phyloP scores from a whole-genome alignment of 306 rosid genomes.

The Vigna unguiculata region DNA sequence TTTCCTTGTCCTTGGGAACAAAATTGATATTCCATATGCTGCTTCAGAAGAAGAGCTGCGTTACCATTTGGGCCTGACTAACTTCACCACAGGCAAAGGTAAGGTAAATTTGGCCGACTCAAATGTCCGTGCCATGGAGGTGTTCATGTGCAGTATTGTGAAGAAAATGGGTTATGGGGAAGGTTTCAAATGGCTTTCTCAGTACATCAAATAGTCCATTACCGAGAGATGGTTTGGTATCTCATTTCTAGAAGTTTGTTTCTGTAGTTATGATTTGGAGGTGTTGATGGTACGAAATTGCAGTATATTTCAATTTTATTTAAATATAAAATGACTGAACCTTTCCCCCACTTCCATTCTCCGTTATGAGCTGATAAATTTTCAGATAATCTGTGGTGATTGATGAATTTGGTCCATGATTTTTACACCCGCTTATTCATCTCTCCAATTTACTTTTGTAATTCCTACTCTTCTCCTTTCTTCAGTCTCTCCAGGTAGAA shows the following conservation, averaged over 20 bases:
- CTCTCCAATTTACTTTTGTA: background rate
- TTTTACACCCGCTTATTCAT: background rate
- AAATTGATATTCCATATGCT: slow-evolving; percentile 84
- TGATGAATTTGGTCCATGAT: background rate
- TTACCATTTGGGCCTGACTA: slow-evolving; percentile 70
- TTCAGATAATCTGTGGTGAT: slow-evolving; percentile 36
- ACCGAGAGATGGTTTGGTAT: slow-evolving; percentile 46
- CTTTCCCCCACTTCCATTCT: background rate
- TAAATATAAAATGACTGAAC: slow-evolving; percentile 25
- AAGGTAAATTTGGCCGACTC: slow-evolving; percentile 76
- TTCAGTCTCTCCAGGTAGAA: no score
- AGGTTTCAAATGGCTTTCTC: slow-evolving; percentile 93
- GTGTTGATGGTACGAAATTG: slow-evolving; percentile 44
- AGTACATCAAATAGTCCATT: slow-evolving; percentile 71
- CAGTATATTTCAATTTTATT: slow-evolving; percentile 44
- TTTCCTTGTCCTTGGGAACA: slow-evolving; percentile 85
- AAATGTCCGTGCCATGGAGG: slow-evolving; percentile 82
- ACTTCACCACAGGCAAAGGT: slow-evolving; percentile 94
- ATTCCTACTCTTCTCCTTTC: background rate
- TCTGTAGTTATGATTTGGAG: slow-evolving; percentile 47
- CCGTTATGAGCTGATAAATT: background rate
- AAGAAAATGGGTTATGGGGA: slow-evolving; percentile 95
- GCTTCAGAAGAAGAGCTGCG: slow-evolving; percentile 90
- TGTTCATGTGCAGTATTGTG: slow-evolving; percentile 94
- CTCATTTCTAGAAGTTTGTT: slow-evolving; percentile 46